These are phyloP conservation scores for Penicillium silybi DNA, from an alignment of 495 filamentous ascomycete species.

Conservation along the genomic window DNA sequence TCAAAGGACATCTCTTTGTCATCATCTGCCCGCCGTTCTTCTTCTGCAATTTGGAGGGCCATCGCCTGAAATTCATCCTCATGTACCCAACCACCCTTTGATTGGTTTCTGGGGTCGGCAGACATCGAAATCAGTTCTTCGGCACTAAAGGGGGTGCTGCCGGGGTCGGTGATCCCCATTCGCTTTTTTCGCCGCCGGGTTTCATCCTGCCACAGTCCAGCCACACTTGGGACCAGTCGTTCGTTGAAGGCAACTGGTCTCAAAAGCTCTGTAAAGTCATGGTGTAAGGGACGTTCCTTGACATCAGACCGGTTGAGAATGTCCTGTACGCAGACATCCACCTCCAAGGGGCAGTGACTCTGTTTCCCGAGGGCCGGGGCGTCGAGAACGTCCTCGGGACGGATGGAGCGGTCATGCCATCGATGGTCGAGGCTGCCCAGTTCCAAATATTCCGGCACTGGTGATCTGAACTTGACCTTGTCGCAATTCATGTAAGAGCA, in stretches of 20 bases:
- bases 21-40: slow-evolving; percentile 56
- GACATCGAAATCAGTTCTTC: slow-evolving; percentile 86
- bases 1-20: slow-evolving; percentile 54
- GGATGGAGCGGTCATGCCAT: slow-evolving; percentile 78
- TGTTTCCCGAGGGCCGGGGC: slow-evolving; percentile 63
- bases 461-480: slow-evolving; percentile 66
- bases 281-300: slow-evolving; percentile 69
- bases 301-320: slow-evolving; percentile 80
- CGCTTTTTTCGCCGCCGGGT: slow-evolving; percentile 68
- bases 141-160: slow-evolving; percentile 68
- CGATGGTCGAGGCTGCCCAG: slow-evolving; percentile 53
- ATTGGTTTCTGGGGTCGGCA: slow-evolving; percentile 66
- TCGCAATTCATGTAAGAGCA: slow-evolving; percentile 77
- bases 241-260: slow-evolving; percentile 60
- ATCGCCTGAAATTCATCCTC: slow-evolving; percentile 76
- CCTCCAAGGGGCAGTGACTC: slow-evolving; percentile 84
- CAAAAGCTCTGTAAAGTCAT: slow-evolving; percentile 80
- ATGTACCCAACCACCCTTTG: slow-evolving; percentile 78
- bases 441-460: slow-evolving; percentile 66
- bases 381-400: slow-evolving; percentile 49
- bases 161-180: slow-evolving; percentile 58
- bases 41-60: slow-evolving; percentile 52
- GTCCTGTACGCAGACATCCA: slow-evolving; percentile 82
- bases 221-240: slow-evolving; percentile 90
- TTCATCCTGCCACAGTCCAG: slow-evolving; percentile 90